These are phyloP conservation scores for Scolecobasidium constrictum DNA, from an alignment of 2,329 filamentous ascomycete species.

Conservation along the genomic window DNA sequence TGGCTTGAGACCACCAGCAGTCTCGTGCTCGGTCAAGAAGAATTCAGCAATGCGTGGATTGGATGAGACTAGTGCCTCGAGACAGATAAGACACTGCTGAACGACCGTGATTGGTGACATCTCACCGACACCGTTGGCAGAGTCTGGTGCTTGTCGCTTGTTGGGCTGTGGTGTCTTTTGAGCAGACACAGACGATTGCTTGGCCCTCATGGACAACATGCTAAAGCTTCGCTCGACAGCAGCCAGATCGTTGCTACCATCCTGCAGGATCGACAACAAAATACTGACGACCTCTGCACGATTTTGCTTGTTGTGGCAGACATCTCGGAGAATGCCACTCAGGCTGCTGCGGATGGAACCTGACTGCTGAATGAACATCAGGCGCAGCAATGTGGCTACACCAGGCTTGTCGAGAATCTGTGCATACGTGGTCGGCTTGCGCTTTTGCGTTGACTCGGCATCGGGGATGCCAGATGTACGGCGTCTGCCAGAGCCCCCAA, in stretches of 20 bases:
- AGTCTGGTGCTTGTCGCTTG: constrained; percentile 56
- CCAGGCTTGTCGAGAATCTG: constrained; percentile 97
- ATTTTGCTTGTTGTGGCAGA: constrained; percentile 95
- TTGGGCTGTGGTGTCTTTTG: constrained; percentile 75
- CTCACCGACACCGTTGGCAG: constrained; percentile 56
- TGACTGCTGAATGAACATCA: constrained; percentile 95
- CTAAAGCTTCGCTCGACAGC: constrained; percentile 94
- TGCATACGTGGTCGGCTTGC: constrained; percentile 68
- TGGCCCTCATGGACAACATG: constrained; percentile 82
- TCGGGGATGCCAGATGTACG: constrained; percentile 11
- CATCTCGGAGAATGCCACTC: constrained; percentile 77
- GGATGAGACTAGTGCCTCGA: constrained; percentile 73
- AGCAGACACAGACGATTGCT: constrained; percentile 51
- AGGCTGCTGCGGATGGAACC: constrained; percentile 75
- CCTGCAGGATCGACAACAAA: constrained; percentile 84
- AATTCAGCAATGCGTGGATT: constrained; percentile 82
- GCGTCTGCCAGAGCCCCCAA: constrained; percentile 13
- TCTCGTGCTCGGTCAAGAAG: constrained; percentile 91
- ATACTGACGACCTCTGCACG: constrained; percentile 88
- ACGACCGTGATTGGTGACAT: constrained; percentile 91
- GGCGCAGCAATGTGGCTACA: constrained; percentile 86
- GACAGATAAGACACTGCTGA: constrained; percentile 81
- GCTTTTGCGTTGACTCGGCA: constrained; percentile 46
- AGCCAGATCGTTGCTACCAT: constrained; percentile 84
- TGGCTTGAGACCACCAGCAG: constrained; percentile 64